These are phyloP conservation scores for Mycena indigotica DNA, from an alignment of 768 basidiomycete genomes.

Conservation along the genomic window DNA sequence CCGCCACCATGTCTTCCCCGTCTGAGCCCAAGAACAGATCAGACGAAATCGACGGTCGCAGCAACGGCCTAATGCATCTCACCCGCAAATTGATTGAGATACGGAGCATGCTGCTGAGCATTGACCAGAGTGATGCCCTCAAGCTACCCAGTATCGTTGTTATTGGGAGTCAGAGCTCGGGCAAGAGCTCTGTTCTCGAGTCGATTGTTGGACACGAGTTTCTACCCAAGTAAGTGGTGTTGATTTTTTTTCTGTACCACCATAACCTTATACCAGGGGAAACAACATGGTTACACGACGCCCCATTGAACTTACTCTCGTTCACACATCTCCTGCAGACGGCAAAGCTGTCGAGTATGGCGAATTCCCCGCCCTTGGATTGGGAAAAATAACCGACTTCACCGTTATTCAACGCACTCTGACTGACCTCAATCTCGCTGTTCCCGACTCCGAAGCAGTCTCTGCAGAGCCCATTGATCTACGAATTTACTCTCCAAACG, in stretches of 20 bases:
- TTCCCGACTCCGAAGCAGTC: constrained; percentile 86
- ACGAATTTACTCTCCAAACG: constrained; percentile 92
- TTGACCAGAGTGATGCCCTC: constrained; percentile 92
- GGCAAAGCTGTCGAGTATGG: constrained; percentile 78
- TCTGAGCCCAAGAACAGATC: constrained; percentile 54
- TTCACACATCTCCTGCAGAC: constrained; percentile 77
- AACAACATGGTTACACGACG: constrained; percentile 99
- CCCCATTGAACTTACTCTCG: constrained; percentile 95
- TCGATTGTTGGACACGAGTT: constrained; percentile 98
- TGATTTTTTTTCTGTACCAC: constrained; percentile 1
- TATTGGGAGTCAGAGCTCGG: constrained; percentile 96
- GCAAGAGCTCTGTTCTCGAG: constrained; percentile 97
- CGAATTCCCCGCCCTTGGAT: constrained; percentile 88
- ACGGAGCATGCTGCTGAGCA: constrained; percentile 88
- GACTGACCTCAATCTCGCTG: constrained; percentile 92
- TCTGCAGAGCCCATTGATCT: constrained; percentile 96
- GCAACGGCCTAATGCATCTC: constrained; percentile 89
- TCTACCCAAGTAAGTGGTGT: constrained; percentile 82
- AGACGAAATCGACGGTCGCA: constrained; percentile 48
- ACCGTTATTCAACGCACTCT: constrained; percentile 88
- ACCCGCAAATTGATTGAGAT: constrained; percentile 97
- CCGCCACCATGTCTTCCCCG: constrained; percentile 78
- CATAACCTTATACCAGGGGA: constrained; percentile 58
- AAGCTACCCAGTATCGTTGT: constrained; percentile 98
- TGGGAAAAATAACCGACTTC: constrained; percentile 91